Evolutionary conservation across 106 monocot genomes (phyloP).

Genomic region (Allium fistulosum): DNA sequence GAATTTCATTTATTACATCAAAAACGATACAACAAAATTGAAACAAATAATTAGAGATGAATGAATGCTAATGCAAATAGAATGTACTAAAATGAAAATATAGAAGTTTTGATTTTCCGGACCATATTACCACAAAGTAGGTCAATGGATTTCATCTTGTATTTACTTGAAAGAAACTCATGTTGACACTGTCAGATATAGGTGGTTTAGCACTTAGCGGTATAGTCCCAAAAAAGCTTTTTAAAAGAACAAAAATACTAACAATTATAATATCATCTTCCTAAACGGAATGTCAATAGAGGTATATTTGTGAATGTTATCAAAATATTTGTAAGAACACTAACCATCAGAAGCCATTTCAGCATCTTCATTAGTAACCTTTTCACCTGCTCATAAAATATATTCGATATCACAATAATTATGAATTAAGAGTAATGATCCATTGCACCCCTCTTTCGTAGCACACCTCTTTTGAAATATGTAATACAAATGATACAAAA

Average conservation of each 20-base stretch:
- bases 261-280: neutral
- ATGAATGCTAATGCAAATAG: neutral
- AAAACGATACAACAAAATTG: neutral
- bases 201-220: neutral
- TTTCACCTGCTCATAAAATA: constrained; percentile 31
- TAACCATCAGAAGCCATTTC: constrained; percentile 61
- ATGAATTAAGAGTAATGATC: too few species aligned
- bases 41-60: neutral
- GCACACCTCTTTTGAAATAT: too few species aligned
- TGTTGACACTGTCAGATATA: neutral
- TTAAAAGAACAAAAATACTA: neutral
- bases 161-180: neutral
- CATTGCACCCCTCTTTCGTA: too few species aligned
- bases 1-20: neutral
- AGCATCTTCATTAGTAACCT: constrained; percentile 23
- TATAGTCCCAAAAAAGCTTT: neutral
- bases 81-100: too few species aligned
- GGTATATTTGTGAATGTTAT: neutral
- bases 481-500: too few species aligned
- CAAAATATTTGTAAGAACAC: constrained; percentile 1
- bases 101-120: too few species aligned
- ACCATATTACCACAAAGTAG: too few species aligned
- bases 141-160: neutral
- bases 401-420: neutral
- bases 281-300: neutral